Evolutionary conservation across 177 flowering plant species (phyloP), one percentile per base, ranked within the genome.

Genomic region (Vitis hybrid): DNA sequence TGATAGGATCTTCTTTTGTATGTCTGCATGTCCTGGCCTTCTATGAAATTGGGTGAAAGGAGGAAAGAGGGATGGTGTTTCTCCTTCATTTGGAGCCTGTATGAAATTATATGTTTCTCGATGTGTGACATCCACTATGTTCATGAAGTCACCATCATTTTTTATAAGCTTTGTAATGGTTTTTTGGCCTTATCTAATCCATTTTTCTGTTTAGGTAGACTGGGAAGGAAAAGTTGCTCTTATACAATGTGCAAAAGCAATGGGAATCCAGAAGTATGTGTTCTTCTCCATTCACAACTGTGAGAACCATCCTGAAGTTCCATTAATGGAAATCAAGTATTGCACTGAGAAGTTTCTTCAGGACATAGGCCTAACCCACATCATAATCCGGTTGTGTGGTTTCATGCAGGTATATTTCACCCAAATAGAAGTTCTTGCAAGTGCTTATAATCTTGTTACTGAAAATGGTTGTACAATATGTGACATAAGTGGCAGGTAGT

Each of bases 161-260:
- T 22, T 11, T 60, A 10, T 19, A 18, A 3, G 4, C 11, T 14
- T 49, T 28, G 47, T 51, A 20, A 31, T 62, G 31, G 44, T 24
- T 64, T 19, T n/a, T 18, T 65, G 24, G 56, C 13, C 18, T 66
- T 62, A 20, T 63, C 76, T 77, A 61, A 77, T 71, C 62, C 12
- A 8, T 65, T 79, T 71, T 84, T 82, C 78, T 69, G 71, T 87
- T 83, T 92, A 93, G 99, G 99, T 95, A 87, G 99, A 95, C 71
- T 95, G 99, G 99, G 98, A 95, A 90, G 99, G 99, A 66, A 95
- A 95, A 81, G 97, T 95, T 86, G 98, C 99, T 73, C 91, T 95
- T 7, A 89, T 95, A 85, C 99, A 95, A 80, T 92, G 97, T 84
- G 99, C 99, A 71, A 93, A 92, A 81, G 97, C 98, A 71, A 93